Evolutionary conservation across 768 basidiomycete genomes (phyloP).

Genomic region (Pholiota molesta): DNA sequence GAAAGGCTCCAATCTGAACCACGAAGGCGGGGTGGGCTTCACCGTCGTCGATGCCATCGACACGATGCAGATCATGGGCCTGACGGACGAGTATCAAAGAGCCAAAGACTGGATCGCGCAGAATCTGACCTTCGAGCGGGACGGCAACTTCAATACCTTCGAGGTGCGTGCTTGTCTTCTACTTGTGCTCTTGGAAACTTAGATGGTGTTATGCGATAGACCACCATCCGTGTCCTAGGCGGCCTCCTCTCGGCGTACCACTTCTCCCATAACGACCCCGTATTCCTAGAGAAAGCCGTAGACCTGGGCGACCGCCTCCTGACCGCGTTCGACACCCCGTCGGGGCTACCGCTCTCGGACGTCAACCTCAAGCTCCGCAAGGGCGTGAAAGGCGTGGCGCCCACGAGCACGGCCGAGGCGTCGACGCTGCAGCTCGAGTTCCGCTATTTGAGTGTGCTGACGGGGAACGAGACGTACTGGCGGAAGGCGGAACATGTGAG

Average conservation of each 20-base stretch:
- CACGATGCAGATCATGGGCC: constrained; percentile 86
- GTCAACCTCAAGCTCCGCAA: constrained; percentile 71
- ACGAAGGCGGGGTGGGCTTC: constrained; percentile 83
- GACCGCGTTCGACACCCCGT: constrained; percentile 79
- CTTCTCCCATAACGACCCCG: constrained; percentile 62
- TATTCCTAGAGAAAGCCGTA: constrained; percentile 77
- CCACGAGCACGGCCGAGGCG: constrained; percentile 84
- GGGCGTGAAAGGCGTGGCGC: constrained; percentile 65
- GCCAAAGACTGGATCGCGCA: constrained; percentile 80
- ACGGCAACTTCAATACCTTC: constrained; percentile 85
- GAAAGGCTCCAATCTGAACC: constrained; percentile 76
- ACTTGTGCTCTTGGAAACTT: constrained; percentile 48
- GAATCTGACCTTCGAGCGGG: constrained; percentile 72
- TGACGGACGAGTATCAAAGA: constrained; percentile 79
- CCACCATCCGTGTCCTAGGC: constrained; percentile 90
- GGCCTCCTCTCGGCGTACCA: constrained; percentile 88
- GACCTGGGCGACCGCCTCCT: constrained; percentile 87
- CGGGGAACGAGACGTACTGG: constrained; percentile 84
- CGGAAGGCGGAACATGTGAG: constrained; percentile 72
- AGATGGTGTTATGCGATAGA: constrained; percentile 64
- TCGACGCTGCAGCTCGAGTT: constrained; percentile 90
- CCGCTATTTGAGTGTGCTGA: constrained; percentile 78
- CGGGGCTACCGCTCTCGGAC: constrained; percentile 77
- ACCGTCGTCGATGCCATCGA: constrained; percentile 89
- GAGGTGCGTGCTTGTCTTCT: constrained; percentile 61